Conservation (phyloP, 148 eudicot genomes). For the Persicaria tinctoria region DNA sequence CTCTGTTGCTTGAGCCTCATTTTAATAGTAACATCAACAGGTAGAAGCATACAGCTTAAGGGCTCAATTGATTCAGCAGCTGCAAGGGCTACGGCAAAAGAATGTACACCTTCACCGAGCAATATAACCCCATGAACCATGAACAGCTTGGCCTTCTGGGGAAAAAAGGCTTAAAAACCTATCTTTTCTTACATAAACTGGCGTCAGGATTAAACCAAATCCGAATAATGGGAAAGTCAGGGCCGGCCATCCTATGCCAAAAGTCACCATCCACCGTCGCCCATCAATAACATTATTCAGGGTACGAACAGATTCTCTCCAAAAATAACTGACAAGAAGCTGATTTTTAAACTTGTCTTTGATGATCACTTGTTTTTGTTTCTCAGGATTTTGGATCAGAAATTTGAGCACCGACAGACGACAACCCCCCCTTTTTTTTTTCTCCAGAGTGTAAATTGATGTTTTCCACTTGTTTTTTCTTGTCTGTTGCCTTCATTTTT, state of each 20-base stretch:
- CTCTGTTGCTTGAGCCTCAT: not conserved
- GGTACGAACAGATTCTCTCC: not conserved
- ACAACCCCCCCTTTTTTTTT: not conserved
- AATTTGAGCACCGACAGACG: not conserved
- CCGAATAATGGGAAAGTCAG: not conserved
- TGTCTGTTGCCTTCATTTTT: not conserved
- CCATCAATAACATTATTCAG: not conserved
- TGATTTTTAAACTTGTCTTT: not conserved
- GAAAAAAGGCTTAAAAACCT: not conserved
- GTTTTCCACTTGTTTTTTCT: no score
- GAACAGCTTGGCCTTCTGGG: not conserved
- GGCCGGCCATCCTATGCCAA: not conserved
- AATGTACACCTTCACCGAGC: not conserved
- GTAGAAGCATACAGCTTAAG: conserved; percentile 59
- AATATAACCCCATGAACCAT: not conserved
- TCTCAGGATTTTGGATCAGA: conserved; percentile 1
- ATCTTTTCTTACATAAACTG: no score
- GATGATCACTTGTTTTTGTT: not conserved
- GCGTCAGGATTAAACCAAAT: no score
- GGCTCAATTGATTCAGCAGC: conserved; percentile 58
- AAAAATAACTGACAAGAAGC: not conserved
- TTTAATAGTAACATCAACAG: conserved; percentile 18
- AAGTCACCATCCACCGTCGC: not conserved
- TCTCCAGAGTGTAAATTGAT: not conserved
- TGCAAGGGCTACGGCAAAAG: conserved; percentile 28